phyloP scores from a whole-genome alignment of 1,284 basidiomycete genomes.

The Ganoderma meredithae region DNA sequence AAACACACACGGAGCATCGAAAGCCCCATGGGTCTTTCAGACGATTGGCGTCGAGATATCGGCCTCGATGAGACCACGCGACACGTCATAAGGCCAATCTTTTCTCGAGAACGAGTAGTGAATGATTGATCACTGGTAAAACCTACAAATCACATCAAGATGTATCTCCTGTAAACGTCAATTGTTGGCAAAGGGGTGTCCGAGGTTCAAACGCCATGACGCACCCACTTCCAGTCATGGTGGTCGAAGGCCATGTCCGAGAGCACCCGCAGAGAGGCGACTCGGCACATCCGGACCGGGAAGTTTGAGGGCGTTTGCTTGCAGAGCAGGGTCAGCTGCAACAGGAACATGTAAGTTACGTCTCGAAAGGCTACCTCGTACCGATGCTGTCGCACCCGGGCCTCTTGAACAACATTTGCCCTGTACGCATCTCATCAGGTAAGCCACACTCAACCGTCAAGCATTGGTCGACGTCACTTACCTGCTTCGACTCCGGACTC shows the following conservation, averaged over 20 bases:
- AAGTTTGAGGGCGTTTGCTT: no score
- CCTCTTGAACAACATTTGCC: not conserved
- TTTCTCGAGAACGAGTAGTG: not conserved
- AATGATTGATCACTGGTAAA: not conserved
- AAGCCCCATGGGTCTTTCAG: not conserved
- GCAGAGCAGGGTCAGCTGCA: no score
- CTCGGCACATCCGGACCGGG: no score
- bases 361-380: not conserved
- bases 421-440: not conserved
- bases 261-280: not conserved
- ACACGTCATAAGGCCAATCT: not conserved
- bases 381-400: not conserved
- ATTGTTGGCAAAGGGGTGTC: not conserved
- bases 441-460: not conserved
- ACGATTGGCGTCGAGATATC: not conserved
- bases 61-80: not conserved
- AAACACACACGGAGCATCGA: not conserved
- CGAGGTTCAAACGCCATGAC: not conserved
- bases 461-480: not conserved
- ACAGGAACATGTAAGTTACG: not conserved
- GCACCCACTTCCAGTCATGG: not conserved
- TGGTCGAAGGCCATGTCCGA: not conserved
- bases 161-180: not conserved
- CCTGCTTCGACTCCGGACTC: not conserved
- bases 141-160: not conserved